phyloP scores from a whole-genome alignment of 495 filamentous ascomycete genomes.

The Hypoxylon subgilvum region DNA sequence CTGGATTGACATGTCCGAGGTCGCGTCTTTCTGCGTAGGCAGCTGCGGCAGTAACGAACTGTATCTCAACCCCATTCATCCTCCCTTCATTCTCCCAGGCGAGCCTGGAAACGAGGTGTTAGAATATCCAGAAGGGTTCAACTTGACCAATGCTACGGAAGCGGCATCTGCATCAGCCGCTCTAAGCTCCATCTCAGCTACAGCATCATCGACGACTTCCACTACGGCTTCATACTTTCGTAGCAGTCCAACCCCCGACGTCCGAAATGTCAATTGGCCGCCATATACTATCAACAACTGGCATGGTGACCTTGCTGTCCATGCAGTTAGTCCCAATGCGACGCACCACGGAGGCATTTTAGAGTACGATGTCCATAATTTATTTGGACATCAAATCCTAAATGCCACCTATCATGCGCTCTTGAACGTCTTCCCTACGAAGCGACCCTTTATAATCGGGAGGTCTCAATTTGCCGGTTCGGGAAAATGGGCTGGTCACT shows the following conservation, averaged over 20 bases:
- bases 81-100: conserved; percentile 69
- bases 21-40: conserved; percentile 81
- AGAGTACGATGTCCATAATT: conserved; percentile 83
- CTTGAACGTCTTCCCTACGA: conserved; percentile 62
- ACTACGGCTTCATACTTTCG: conserved; percentile 60
- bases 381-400: conserved; percentile 76
- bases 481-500: conserved; percentile 84
- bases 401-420: conserved; percentile 82
- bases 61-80: conserved; percentile 72
- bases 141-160: conserved; percentile 72
- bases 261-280: conserved; percentile 78
- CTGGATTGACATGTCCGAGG: conserved; percentile 91
- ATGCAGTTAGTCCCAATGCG: conserved; percentile 78
- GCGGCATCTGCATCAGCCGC: conserved; percentile 62
- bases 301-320: conserved; percentile 75
- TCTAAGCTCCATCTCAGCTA: conserved; percentile 41
- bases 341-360: conserved; percentile 73
- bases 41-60: conserved; percentile 75
- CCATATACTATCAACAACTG: conserved; percentile 83
- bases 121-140: conserved; percentile 75
- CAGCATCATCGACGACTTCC: conserved; percentile 40
- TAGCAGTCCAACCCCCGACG: conserved; percentile 69
- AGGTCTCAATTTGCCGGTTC: conserved; percentile 81
- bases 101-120: conserved; percentile 65
- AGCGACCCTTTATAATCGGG: conserved; percentile 85